phyloP scores from a whole-genome alignment of 768 basidiomycete species.

The Suillus americanus region DNA sequence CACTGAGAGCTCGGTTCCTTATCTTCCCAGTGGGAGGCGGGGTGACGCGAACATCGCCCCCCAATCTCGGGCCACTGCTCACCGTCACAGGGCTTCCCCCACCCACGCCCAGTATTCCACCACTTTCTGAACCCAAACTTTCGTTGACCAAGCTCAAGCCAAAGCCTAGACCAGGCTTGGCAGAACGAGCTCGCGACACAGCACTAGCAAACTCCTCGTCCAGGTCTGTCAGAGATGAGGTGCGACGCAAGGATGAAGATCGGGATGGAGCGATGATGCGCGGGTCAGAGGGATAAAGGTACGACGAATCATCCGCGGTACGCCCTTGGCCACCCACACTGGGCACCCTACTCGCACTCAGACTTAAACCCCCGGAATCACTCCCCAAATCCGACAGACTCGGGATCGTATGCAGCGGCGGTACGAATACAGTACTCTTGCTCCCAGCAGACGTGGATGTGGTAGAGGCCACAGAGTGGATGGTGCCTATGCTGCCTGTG shows the following conservation, averaged over 20 bases:
- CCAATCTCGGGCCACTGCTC: slow-evolving; percentile 58
- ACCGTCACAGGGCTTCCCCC: slow-evolving; percentile 70
- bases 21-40: slow-evolving; percentile 43
- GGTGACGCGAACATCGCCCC: slow-evolving; percentile 42
- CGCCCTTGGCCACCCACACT: slow-evolving; percentile 28
- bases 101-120: slow-evolving; percentile 46
- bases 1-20: slow-evolving; percentile 27
- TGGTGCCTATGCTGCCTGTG: slow-evolving; percentile 65
- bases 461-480: slow-evolving; percentile 52
- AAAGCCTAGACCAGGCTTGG: slow-evolving; percentile 44
- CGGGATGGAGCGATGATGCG: slow-evolving; percentile 71
- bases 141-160: slow-evolving; percentile 37
- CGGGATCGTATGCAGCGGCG: slow-evolving; percentile 67
- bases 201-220: slow-evolving; percentile 55
- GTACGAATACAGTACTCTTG: slow-evolving; percentile 74
- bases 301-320: slow-evolving; percentile 68
- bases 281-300: slow-evolving; percentile 70
- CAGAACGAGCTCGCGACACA: slow-evolving; percentile 39
- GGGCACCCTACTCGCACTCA: neutral
- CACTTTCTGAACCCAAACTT: neutral
- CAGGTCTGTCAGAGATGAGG: slow-evolving; percentile 79
- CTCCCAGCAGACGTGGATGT: slow-evolving; percentile 48
- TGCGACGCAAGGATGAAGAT: slow-evolving; percentile 56
- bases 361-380: neutral
- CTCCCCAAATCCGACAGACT: slow-evolving; percentile 62